Evolutionary conservation across 1,284 basidiomycete species (phyloP).

Genomic region (Austroboletus rostrupii): DNA sequence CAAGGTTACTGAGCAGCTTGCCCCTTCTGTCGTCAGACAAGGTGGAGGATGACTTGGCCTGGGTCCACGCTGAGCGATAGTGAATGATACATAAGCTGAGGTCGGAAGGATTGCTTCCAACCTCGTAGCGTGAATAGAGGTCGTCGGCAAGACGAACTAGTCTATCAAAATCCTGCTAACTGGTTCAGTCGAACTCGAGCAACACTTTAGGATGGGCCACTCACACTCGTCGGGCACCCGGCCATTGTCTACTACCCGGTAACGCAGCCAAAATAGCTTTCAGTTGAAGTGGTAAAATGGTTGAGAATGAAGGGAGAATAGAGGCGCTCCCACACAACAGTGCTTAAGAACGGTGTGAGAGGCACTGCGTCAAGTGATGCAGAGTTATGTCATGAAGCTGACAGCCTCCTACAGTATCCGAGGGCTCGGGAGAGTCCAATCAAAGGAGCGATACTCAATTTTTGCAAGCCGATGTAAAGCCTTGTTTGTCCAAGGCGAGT

Average conservation of each 20-base stretch:
- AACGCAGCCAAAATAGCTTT: not conserved
- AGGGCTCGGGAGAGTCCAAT: not conserved
- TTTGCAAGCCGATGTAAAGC: not conserved
- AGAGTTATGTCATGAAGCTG: conserved; percentile 15
- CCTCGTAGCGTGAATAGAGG: conserved; percentile 22
- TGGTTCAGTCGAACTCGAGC: not conserved
- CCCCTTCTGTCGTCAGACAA: conserved; percentile 20
- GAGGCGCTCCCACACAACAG: conserved; percentile 3
- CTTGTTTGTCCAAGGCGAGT: not conserved
- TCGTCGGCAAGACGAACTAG: conserved; percentile 27
- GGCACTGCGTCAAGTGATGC: conserved; percentile 4
- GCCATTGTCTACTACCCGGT: not conserved
- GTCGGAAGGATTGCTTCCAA: conserved; percentile 16
- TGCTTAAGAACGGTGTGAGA: conserved; percentile 10
- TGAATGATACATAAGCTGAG: conserved; percentile 27
- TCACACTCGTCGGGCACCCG: conserved; percentile 19
- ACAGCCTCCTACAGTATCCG: conserved; percentile 3
- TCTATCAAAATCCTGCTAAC: conserved; percentile 21
- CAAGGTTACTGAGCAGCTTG: conserved; percentile 30
- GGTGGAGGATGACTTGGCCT: conserved; percentile 16
- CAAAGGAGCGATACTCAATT: not conserved
- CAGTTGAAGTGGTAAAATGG: not conserved
- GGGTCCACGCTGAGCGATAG: conserved; percentile 25
- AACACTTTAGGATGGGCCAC: not conserved
- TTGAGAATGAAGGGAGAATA: conserved; percentile 1